Percentiles rank a stretch among this genome's conserved stretches.
Evolutionary conservation across 306 rosid species (phyloP).

Genomic region (Glycine tomentella): DNA sequence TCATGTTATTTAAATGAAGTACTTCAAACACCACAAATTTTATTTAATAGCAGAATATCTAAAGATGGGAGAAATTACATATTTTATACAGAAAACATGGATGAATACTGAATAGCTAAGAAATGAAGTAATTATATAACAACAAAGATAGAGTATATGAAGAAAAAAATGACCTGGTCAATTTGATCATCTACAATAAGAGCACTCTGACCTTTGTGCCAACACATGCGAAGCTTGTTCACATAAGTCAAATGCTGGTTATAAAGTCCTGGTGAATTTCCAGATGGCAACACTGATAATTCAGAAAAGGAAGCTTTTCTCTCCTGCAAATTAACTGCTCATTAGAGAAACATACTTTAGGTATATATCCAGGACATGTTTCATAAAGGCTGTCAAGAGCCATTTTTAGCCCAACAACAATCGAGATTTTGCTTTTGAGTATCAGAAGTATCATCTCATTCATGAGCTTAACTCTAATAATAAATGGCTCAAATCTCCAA

Average conservation of each 20-base stretch:
- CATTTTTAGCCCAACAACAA: too few species aligned
- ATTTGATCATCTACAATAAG: conserved; percentile 48
- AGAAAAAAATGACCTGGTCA: conserved; percentile 49
- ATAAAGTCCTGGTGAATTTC: conserved; percentile 44
- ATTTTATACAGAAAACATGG: conserved; percentile 1
- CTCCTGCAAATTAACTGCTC: conserved; percentile 43
- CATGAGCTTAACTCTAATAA: conserved; percentile 3
- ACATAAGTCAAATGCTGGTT: conserved; percentile 50
- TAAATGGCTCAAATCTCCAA: not conserved
- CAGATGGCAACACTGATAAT: conserved; percentile 41
- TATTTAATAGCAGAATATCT: conserved; percentile 22
- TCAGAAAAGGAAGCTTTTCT: conserved; percentile 40
- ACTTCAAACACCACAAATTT: not conserved
- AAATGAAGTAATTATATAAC: conserved; percentile 20
- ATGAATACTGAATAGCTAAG: conserved; percentile 20
- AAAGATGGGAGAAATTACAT: conserved; percentile 1
- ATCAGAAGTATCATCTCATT: conserved; percentile 3
- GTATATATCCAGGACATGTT: not conserved
- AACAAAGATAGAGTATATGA: conserved; percentile 33
- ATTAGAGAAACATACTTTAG: conserved; percentile 15
- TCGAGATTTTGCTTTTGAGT: conserved; percentile 3
- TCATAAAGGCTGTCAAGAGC: not conserved
- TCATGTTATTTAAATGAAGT: conserved; percentile 5
- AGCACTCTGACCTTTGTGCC: conserved; percentile 54
- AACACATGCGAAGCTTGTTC: conserved; percentile 53